phyloP scores from a whole-genome alignment of 139 green algal genomes.

The Limnomonas spitsbergensis region DNA sequence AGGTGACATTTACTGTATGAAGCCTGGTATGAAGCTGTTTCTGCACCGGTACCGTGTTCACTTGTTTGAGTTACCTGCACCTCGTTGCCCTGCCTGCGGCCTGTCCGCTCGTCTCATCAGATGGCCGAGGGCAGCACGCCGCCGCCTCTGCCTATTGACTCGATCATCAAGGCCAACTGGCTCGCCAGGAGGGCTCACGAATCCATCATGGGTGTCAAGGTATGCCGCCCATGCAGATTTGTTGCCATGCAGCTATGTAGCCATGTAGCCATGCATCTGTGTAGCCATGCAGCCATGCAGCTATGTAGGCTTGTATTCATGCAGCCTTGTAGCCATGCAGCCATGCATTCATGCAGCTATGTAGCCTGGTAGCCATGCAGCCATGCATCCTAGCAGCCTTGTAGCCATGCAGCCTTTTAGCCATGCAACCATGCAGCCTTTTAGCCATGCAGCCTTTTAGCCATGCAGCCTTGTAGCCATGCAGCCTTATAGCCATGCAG shows the following conservation, averaged over 20 bases:
- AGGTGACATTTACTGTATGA: background rate
- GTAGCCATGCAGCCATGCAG: background rate
- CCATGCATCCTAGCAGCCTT: too few relatives aligned
- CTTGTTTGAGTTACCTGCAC: background rate
- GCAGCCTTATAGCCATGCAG: too few relatives aligned
- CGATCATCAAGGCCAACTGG: background rate
- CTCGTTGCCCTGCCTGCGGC: background rate
- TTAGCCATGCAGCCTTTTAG: too few relatives aligned
- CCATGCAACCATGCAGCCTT: too few relatives aligned
- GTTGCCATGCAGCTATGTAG: background rate
- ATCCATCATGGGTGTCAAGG: background rate
- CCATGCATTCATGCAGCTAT: background rate
- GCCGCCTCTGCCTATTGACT: background rate
- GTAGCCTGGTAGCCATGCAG: background rate
- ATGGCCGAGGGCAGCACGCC: background rate
- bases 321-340: background rate
- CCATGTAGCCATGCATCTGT: background rate
- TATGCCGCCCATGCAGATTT: background rate
- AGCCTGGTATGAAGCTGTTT: background rate
- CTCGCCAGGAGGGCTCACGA: background rate
- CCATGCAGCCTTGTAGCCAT: too few relatives aligned
- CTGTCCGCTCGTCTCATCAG: background rate
- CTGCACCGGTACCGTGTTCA: background rate
- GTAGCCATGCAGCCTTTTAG: too few relatives aligned
- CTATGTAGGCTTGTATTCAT: background rate